phyloP scores from a whole-genome alignment of 176 grass and related monocot genomes.

The Tuctoria greenei region DNA sequence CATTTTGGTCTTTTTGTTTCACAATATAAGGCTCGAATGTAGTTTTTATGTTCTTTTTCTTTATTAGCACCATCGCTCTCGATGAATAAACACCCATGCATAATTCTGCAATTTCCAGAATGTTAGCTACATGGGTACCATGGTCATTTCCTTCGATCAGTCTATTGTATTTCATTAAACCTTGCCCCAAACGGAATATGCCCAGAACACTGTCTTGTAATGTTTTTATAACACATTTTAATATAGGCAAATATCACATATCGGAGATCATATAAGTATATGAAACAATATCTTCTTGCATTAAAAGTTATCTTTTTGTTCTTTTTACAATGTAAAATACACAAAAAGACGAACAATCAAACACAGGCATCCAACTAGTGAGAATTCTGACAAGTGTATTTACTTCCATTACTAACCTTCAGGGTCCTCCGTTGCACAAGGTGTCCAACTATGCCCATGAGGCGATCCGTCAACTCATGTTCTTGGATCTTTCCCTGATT shows the following conservation, averaged over 20 bases:
- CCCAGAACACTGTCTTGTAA: not conserved
- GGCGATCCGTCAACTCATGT: slow-evolving; percentile 75
- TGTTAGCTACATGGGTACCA: not conserved
- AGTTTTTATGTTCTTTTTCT: not conserved
- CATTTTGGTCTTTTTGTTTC: too few relatives aligned
- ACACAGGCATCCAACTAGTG: not conserved
- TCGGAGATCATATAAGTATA: not conserved
- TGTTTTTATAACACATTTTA: slow-evolving; percentile 9
- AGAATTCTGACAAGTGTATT: slow-evolving; percentile 12
- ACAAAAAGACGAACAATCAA: slow-evolving; percentile 1
- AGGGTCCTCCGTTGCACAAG: slow-evolving; percentile 89
- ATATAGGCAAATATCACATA: not conserved
- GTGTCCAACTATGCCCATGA: slow-evolving; percentile 98
- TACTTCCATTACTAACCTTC: slow-evolving; percentile 61
- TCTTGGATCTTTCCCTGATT: slow-evolving; percentile 83
- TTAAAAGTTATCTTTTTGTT: not conserved
- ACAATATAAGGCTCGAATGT: not conserved
- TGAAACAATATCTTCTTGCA: not conserved
- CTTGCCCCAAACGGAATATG: not conserved
- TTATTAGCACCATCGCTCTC: not conserved
- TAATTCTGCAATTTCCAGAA: not conserved
- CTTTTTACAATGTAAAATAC: slow-evolving; percentile 5
- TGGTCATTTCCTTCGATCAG: not conserved
- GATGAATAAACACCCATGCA: not conserved
- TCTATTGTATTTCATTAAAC: not conserved